phyloP scores from a whole-genome alignment of 768 basidiomycete species.

The Candolleomyces efflorescens region DNA sequence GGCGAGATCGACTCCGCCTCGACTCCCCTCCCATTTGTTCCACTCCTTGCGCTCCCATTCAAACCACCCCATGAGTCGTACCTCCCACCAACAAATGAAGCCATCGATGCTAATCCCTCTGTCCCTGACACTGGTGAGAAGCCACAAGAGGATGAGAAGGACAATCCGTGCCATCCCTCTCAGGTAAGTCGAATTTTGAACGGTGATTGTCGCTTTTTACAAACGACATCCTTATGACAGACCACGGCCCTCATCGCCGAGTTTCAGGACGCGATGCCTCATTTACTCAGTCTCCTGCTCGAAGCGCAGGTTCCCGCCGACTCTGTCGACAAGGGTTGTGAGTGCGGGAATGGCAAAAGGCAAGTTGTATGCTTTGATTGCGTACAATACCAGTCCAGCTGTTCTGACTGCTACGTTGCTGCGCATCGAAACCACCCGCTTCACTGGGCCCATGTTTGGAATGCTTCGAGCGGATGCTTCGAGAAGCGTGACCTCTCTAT shows the following conservation, averaged over 20 bases:
- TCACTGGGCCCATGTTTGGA: not conserved
- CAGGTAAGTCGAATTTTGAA: too few relatives aligned
- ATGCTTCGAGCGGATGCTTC: not conserved
- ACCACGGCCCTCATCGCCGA: not conserved
- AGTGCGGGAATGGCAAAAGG: not conserved
- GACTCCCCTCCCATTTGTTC: not conserved
- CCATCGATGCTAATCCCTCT: too few relatives aligned
- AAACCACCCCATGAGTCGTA: too few relatives aligned
- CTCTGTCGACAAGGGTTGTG: not conserved
- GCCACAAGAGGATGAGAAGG: too few relatives aligned
- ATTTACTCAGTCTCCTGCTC: not conserved
- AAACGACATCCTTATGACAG: not conserved
- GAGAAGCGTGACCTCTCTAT: not conserved
- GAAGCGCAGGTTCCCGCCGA: not conserved
- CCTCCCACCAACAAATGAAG: too few relatives aligned
- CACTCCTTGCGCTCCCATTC: not conserved
- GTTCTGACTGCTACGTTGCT: not conserved
- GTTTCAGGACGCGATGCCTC: not conserved
- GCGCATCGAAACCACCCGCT: not conserved
- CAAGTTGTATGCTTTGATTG: not conserved
- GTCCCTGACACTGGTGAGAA: too few relatives aligned
- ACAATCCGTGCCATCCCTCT: too few relatives aligned
- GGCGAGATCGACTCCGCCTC: not conserved
- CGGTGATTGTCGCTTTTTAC: too few relatives aligned
- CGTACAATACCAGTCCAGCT: not conserved